Evolutionary conservation across 148 eudicot species (phyloP), one percentile per base, ranked within the genome.

Genomic region (Nepenthes mirabilis): DNA sequence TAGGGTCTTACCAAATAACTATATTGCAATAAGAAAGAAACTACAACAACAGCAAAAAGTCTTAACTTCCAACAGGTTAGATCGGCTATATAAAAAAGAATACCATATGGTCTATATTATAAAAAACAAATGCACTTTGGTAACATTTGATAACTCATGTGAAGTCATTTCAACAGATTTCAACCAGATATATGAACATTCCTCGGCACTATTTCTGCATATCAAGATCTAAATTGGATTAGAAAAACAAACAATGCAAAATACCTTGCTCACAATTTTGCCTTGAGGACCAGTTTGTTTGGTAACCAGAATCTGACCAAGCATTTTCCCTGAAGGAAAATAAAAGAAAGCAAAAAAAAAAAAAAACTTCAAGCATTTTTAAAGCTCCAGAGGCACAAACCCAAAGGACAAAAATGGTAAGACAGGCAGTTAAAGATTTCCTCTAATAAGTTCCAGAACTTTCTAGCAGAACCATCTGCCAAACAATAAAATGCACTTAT

Each of bases 241-340:
- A 49, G 3, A 40, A 40, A 40, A 1, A 40, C 45, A 8, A 40
- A 40, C 8, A 23, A 23, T 23, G 8, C 8, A 4, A 40, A 3
- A 40, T 40, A 88, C 98, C 96, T 77, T 88, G 83, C 84, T 86
- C 78, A 86, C 96, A 79, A 86, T 66, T 76, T 88, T 93, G 32
- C 99, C 99, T 68, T 88, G 84, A 56, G 91, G 64, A 51, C 99
- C 96, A 67, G 91, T 83, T 79, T 93, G 96, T 65, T 93, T 93
- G n/a, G 99, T 93, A 37, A 93, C 99, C 68, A 93, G 83, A 60
- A 81, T 82, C 79, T 93, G 95, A 8, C 99, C 99, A 65, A 93
- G 89, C 99, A 93, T 93, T 76, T 88, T 82, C 54, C 82, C 95
- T 84, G 81, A 62, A 71, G 67, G 40, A 51, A 62, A 33, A 9